A percentile compares a stretch with the other conserved stretches of the same genome.
Evolutionary conservation across 768 basidiomycete genomes (phyloP).

Genomic region (Auriscalpium vulgare): DNA sequence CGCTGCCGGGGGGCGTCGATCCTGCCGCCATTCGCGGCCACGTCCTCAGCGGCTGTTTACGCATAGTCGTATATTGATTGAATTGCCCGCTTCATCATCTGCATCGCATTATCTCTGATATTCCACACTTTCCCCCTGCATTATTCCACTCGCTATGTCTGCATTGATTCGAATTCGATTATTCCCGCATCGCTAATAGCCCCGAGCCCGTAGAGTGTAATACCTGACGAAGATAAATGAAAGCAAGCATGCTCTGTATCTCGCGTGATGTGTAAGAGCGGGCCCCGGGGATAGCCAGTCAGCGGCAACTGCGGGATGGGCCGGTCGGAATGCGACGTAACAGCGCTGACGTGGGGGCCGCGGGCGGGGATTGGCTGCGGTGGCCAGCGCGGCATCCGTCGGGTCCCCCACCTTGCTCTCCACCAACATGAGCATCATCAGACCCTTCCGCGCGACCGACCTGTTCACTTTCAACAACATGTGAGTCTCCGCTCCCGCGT

Average conservation of each 20-base stretch:
- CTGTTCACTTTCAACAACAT: constrained; percentile 92
- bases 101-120: not conserved
- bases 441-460: constrained; percentile 84
- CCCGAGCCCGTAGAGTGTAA: too few species aligned
- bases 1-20: constrained; percentile 4
- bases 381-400: not conserved
- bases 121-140: not conserved
- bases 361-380: not conserved
- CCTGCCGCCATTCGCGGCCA: constrained; percentile 8
- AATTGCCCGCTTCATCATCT: too few species aligned
- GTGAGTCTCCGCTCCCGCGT: constrained; percentile 33
- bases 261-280: too few species aligned
- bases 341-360: too few species aligned
- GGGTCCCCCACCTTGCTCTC: too few species aligned
- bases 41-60: constrained; percentile 7
- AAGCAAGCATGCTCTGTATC: too few species aligned
- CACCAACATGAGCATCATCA: constrained; percentile 67
- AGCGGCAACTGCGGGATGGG: too few species aligned
- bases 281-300: too few species aligned
- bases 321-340: too few species aligned
- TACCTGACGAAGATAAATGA: too few species aligned
- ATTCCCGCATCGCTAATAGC: too few species aligned
- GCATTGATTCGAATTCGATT: too few species aligned
- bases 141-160: not conserved
- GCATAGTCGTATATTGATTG: constrained; percentile 2